Percentiles rank a stretch among this genome's conserved stretches.
Evolutionary conservation across 2,329 filamentous ascomycete species (phyloP).

Genomic region (Chaetomiaceae sp.): DNA sequence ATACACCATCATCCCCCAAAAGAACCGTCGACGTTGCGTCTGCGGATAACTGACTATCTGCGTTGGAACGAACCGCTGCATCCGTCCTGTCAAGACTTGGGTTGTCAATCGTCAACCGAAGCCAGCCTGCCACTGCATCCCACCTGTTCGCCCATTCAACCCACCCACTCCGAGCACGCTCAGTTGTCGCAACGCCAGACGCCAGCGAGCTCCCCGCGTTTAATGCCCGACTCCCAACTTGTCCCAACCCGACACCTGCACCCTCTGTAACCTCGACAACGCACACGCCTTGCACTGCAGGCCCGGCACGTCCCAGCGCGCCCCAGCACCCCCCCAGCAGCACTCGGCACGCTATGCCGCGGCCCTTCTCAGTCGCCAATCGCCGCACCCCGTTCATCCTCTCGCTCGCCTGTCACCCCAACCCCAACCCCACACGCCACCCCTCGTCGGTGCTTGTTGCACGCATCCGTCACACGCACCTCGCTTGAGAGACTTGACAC

Average conservation of each 20-base stretch:
- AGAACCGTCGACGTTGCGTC: neutral
- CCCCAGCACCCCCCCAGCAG: too few relatives aligned
- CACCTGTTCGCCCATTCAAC: constrained; percentile 17
- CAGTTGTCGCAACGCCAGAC: constrained; percentile 18
- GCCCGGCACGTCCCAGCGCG: constrained; percentile 16
- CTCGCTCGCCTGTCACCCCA: constrained; percentile 1
- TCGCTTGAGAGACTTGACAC: neutral
- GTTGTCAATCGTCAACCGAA: constrained; percentile 15
- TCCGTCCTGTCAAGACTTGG: too few relatives aligned
- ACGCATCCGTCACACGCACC: neutral
- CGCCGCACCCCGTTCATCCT: neutral
- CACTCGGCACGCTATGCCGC: constrained; percentile 17
- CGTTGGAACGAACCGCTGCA: neutral
- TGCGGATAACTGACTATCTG: neutral
- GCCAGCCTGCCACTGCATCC: constrained; percentile 14
- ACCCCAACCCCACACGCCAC: constrained; percentile 8
- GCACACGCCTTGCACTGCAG: constrained; percentile 22
- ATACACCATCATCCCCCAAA: neutral
- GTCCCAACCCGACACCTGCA: constrained; percentile 23
- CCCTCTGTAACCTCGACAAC: constrained; percentile 21
- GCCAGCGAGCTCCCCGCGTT: constrained; percentile 25
- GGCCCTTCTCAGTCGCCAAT: constrained; percentile 13
- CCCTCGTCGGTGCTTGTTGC: neutral
- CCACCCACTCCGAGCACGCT: constrained; percentile 6
- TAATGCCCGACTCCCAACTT: constrained; percentile 30